These are phyloP conservation scores for Gamarada debralockiae DNA, from an alignment of 495 filamentous ascomycete species.

Conservation along the genomic window DNA sequence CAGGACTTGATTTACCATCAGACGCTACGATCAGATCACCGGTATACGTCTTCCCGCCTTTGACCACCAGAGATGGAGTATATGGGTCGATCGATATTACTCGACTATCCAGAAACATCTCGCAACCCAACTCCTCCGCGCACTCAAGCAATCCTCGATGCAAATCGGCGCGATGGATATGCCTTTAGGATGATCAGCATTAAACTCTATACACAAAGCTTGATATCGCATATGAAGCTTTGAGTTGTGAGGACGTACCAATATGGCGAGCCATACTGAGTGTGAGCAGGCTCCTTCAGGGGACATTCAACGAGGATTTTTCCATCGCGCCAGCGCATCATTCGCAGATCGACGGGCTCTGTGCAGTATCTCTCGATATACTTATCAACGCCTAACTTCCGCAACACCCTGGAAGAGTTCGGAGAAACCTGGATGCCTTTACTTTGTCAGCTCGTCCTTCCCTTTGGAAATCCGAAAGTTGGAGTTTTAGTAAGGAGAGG, in stretches of 20 bases:
- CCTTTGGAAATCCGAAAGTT: too few relatives aligned
- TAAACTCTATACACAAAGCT: not conserved
- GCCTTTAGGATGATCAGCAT: slow-evolving; percentile 17
- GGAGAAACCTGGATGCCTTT: slow-evolving; percentile 56
- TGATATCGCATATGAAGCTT: not conserved
- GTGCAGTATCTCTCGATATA: slow-evolving; percentile 32
- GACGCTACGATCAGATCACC: slow-evolving; percentile 56
- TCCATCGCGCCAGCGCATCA: slow-evolving; percentile 38
- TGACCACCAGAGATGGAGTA: slow-evolving; percentile 23
- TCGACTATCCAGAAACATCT: slow-evolving; percentile 42
- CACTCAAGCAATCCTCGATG: slow-evolving; percentile 49
- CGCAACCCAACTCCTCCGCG: slow-evolving; percentile 48
- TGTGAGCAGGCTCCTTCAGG: slow-evolving; percentile 39
- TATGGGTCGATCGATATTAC: slow-evolving; percentile 30
- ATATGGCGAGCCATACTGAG: slow-evolving; percentile 39
- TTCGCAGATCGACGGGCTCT: slow-evolving; percentile 33
- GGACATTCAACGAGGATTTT: slow-evolving; percentile 33
- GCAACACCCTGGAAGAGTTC: slow-evolving; percentile 48
- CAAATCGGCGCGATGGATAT: slow-evolving; percentile 57
- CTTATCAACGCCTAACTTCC: slow-evolving; percentile 34
- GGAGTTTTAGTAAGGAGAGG: too few relatives aligned
- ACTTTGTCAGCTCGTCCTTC: not conserved
- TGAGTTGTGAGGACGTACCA: slow-evolving; percentile 2
- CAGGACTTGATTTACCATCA: slow-evolving; percentile 35
- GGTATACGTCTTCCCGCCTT: slow-evolving; percentile 28